phyloP scores from a whole-genome alignment of 345 rosid genomes.

The Physaria fendleri region DNA sequence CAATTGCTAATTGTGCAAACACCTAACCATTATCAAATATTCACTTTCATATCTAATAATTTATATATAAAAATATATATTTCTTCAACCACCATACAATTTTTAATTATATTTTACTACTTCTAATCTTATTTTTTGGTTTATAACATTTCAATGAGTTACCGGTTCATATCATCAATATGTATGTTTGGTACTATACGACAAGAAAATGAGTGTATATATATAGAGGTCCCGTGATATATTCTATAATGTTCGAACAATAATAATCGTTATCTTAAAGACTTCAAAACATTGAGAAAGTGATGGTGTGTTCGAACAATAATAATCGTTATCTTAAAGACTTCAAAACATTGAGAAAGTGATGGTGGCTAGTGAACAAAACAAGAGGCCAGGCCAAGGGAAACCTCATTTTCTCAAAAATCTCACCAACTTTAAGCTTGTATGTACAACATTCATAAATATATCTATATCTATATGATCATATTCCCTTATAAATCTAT shows the following conservation, averaged over 20 bases:
- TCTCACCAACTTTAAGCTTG: constrained; percentile 46
- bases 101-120: not conserved
- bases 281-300: constrained; percentile 10
- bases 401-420: constrained; percentile 45
- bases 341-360: constrained; percentile 12
- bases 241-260: constrained; percentile 1
- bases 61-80: not conserved
- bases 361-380: constrained; percentile 46
- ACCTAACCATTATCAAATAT: not conserved
- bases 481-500: not conserved
- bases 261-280: constrained; percentile 1
- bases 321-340: constrained; percentile 1
- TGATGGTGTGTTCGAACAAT: not conserved
- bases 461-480: not conserved
- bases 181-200: constrained; percentile 11
- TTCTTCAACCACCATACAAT: not conserved
- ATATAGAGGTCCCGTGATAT: constrained; percentile 16
- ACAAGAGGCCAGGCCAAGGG: constrained; percentile 36
- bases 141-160: not conserved
- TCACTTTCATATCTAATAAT: not conserved
- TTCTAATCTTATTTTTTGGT: not conserved
- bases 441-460: constrained; percentile 27
- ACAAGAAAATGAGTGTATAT: constrained; percentile 12
- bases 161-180: not conserved
- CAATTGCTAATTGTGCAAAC: not conserved